Conservation (phyloP, 1,284 basidiomycete species). For the Rhodotorula sp. region DNA sequence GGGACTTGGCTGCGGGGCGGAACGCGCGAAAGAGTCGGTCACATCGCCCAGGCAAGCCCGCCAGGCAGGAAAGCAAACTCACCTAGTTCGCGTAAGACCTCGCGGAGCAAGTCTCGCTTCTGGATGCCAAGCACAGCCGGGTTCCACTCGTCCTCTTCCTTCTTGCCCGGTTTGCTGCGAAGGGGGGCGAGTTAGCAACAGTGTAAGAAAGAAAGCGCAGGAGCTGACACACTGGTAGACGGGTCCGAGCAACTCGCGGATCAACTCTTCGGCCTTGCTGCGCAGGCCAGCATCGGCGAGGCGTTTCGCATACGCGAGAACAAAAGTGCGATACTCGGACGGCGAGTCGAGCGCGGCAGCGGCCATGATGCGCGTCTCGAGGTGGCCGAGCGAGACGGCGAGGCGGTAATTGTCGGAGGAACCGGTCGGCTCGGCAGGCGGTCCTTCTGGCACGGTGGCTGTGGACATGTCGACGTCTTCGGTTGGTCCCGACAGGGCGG, state of each 20-base stretch:
- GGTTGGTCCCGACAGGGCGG: conserved; percentile 2
- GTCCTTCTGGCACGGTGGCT: conserved; percentile 41
- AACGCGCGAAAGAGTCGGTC: neutral
- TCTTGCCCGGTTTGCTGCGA: conserved; percentile 64
- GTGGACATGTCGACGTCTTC: conserved; percentile 19
- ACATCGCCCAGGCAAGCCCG: neutral
- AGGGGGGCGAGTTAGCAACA: too few species aligned
- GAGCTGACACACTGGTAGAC: conserved; percentile 57
- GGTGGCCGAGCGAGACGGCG: conserved; percentile 74
- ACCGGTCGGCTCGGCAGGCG: conserved; percentile 47
- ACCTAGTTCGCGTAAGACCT: conserved; percentile 75
- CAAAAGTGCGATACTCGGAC: conserved; percentile 72
- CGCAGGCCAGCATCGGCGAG: conserved; percentile 81
- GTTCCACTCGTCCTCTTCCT: conserved; percentile 59
- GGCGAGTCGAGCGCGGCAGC: conserved; percentile 66
- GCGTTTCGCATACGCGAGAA: conserved; percentile 73
- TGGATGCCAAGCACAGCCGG: conserved; percentile 64
- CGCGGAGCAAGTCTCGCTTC: conserved; percentile 75
- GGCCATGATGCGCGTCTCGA: conserved; percentile 74
- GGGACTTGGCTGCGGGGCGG: conserved; percentile 60
- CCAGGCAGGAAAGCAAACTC: conserved; percentile 23
- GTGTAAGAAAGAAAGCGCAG: conserved; percentile 4
- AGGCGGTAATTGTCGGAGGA: conserved; percentile 69
- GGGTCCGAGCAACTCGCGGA: conserved; percentile 81
- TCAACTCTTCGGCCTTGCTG: conserved; percentile 79